Evolutionary conservation across 1,284 basidiomycete genomes (phyloP), one percentile per base, ranked within the genome.

Genomic region (Rhizopogon hawkerae): DNA sequence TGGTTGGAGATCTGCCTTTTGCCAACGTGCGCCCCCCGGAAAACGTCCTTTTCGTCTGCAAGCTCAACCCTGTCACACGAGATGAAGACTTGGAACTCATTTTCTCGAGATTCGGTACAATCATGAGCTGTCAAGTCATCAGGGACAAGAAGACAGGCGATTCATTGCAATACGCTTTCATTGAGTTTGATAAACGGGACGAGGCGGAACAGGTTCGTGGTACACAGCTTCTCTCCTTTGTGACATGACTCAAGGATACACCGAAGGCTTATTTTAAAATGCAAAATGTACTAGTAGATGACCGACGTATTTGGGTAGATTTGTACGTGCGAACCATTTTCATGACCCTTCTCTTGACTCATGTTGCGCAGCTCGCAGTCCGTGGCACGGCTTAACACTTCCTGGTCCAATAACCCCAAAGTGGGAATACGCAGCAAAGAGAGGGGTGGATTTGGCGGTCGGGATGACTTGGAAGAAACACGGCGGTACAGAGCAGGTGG

Each of bases 211-310:
- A 92, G 78, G 90, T 91, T 54, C 51, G 73, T 57, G 16, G 36
- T 50, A 46, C 35, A 38, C 41, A 50, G 14, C 39, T 18, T 16
- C 1, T 11, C 18, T 36, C 35, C 47, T 42, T 16, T 39, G 35
- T 13, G 3, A 29, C 41, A 44, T 43, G 33, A 37, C 49, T 57
- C 26, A 51, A 51, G 13, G 29, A 33, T 11, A 18, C 33, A 7
- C 48, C 6, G 54, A 29, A 92, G 84, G 95, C 92, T 11, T 99
- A 98, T 68, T 94, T 97, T 73, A 98, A 98, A 69, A 99, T 99
- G 95, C 95, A 98, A 67, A 98, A 97, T 61, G 95, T 98, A 0
- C 74, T 99, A 6, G 89, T 99, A n/a, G 95, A 99, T 65, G 96
- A 99, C 67, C 80, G 94, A 13, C 81, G 96, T 16, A 98, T 99